Evolutionary conservation across 2,329 filamentous ascomycete genomes (phyloP).

Genomic region (Akanthomyces dipterigenus): DNA sequence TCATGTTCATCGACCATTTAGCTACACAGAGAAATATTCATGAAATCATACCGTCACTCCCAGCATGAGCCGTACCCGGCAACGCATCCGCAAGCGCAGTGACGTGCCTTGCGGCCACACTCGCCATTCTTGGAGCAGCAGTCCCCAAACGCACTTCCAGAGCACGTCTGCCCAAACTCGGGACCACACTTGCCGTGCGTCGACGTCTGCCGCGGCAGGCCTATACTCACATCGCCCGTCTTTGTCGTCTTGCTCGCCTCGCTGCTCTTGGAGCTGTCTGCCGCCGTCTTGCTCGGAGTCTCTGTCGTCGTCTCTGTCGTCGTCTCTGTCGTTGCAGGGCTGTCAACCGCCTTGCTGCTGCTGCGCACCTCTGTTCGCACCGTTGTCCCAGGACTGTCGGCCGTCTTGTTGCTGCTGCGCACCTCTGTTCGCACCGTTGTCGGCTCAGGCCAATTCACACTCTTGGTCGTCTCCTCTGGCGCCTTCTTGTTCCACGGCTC

Average conservation of each 20-base stretch:
- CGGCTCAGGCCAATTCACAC: not conserved
- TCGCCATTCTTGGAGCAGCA: slow-evolving; percentile 36
- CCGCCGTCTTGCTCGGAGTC: too few species aligned
- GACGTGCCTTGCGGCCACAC: slow-evolving; percentile 30
- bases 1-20: not conserved
- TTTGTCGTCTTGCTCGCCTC: not conserved
- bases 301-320: too few species aligned
- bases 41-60: not conserved
- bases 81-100: slow-evolving; percentile 33
- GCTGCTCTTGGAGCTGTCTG: not conserved
- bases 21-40: not conserved
- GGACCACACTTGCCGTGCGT: slow-evolving; percentile 35
- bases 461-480: slow-evolving; percentile 15
- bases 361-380: not conserved
- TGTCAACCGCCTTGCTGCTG: too few species aligned
- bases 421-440: not conserved
- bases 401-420: too few species aligned
- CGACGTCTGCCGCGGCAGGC: slow-evolving; percentile 23
- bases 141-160: slow-evolving; percentile 33
- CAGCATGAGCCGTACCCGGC: slow-evolving; percentile 28
- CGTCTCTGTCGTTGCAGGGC: not conserved
- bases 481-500: slow-evolving; percentile 20
- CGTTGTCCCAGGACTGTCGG: not conserved
- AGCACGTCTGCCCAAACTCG: slow-evolving; percentile 32
- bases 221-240: not conserved